Conservation (phyloP, 176 grass and related monocot species). For the Stipa capillata region DNA sequence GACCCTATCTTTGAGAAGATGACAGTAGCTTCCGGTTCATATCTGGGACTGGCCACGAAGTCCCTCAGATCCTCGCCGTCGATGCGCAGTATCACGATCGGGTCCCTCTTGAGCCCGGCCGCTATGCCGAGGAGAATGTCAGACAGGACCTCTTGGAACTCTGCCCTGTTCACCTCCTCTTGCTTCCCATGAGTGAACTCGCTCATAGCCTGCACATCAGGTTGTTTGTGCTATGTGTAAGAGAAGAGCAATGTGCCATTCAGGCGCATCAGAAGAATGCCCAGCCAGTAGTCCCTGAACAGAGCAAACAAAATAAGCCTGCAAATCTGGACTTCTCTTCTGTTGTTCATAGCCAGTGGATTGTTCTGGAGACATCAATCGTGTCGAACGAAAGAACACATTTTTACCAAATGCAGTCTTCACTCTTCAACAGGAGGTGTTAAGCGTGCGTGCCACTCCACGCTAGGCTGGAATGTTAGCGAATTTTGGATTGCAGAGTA, state of each 20-base stretch:
- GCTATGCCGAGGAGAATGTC: slow-evolving; percentile 82
- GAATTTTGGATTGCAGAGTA: too few species aligned
- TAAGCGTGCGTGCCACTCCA: not conserved
- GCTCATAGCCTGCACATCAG: slow-evolving; percentile 52
- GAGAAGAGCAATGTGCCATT: not conserved
- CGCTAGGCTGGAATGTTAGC: too few species aligned
- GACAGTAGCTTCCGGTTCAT: slow-evolving; percentile 42
- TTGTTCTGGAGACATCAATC: not conserved
- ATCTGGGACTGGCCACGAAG: slow-evolving; percentile 40
- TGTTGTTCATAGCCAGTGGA: not conserved
- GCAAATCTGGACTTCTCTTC: not conserved
- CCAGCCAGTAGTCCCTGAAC: not conserved
- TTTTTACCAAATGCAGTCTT: too few species aligned
- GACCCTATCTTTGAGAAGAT: slow-evolving; percentile 43
- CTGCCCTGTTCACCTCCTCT: slow-evolving; percentile 66
- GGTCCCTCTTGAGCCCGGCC: slow-evolving; percentile 85
- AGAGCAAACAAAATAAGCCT: not conserved
- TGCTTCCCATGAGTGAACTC: slow-evolving; percentile 66
- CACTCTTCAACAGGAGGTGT: too few species aligned
- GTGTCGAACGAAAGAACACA: not conserved
- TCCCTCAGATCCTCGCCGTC: slow-evolving; percentile 89
- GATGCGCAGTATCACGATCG: slow-evolving; percentile 80
- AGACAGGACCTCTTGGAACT: slow-evolving; percentile 60
- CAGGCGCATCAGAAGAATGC: not conserved
- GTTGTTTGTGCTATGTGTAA: not conserved